Evolutionary conservation across 2,329 filamentous ascomycete species (phyloP), one percentile per base, ranked within the genome.

Genomic region (Tolypocladium album): DNA sequence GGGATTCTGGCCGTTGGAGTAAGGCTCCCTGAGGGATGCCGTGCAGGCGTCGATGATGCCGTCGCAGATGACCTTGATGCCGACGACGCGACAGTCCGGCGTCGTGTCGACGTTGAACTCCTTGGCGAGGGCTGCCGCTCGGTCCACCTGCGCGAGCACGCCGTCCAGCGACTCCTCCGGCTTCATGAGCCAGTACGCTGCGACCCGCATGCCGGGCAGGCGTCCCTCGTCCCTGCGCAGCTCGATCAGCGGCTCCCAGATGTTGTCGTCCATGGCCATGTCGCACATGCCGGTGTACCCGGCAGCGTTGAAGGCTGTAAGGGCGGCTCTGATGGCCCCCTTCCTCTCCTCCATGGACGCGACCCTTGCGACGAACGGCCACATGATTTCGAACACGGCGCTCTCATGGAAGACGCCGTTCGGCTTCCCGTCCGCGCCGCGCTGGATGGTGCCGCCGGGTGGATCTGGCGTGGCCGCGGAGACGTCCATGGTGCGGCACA

Each of bases 1-100:
- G 27, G 78, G 72, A 13, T 75, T 72, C 7, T 73, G 68, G 1
- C 74, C 77, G 62, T 78, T 79, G 4, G 78, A 74, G 66, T 88
- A 88, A 0, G 85, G 84, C 66, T 86, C 78, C 1, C 75, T 74
- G 2, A 88, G 70, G 0, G 80, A 82, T 0, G 85, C 85, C 1
- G 85, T 88, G 69, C 85, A 88, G 0, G 82, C 82, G 63, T 88
- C 85, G 43, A 88, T 77, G 42, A 86, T 82, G 13, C 85, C 85
- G 61, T 88, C 85, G 65, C 81, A 82, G 45, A 88, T 85, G 27
- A 88, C 70, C 67, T 88, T 88, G 69, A 88, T 79, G 5, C 85
- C 85, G 0, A 83, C 79, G 11, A 88, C 69, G 22, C 81, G 79
- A 59, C 69, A 70, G 59, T 75, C 74, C 0, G 74, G 74, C 1